Percentiles rank a stretch among this genome's conserved stretches.
These are phyloP conservation scores for Fusarium incarnatum DNA, from an alignment of 2,329 filamentous ascomycete genomes.

Conservation along the genomic window DNA sequence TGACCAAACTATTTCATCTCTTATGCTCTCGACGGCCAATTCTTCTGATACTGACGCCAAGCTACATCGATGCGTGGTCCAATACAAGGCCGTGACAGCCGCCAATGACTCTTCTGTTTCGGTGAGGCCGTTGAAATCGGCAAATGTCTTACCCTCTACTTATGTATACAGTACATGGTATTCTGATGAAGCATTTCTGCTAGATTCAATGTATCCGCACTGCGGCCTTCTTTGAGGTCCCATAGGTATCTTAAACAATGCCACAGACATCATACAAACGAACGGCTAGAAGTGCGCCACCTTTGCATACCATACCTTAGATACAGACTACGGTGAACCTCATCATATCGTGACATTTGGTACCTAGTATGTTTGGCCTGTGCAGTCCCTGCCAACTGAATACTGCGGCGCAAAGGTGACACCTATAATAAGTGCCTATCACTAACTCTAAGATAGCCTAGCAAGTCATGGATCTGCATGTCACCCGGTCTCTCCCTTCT, in stretches of 20 bases:
- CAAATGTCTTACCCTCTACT: conserved; percentile 1
- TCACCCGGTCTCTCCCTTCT: conserved; percentile 33
- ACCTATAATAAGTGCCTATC: background rate
- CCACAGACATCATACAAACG: background rate
- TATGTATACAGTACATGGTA: background rate
- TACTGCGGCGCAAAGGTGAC: background rate
- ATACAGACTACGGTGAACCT: background rate
- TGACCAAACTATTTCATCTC: too few relatives aligned
- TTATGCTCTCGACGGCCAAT: too few relatives aligned
- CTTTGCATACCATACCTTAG: background rate
- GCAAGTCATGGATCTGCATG: conserved; percentile 19
- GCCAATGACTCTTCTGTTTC: background rate
- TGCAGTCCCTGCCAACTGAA: conserved; percentile 5
- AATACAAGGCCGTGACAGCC: background rate
- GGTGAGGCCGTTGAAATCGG: conserved; percentile 19
- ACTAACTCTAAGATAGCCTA: background rate
- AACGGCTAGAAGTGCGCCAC: background rate
- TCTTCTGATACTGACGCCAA: background rate
- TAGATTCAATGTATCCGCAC: background rate
- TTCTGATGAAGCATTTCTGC: background rate
- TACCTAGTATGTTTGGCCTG: background rate
- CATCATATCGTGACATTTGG: background rate
- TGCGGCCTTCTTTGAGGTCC: background rate
- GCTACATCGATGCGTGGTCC: background rate
- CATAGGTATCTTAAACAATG: background rate